Base-by-base conservation (phyloP, 106 monocot species). In the Apostasia shenzhenica region DNA sequence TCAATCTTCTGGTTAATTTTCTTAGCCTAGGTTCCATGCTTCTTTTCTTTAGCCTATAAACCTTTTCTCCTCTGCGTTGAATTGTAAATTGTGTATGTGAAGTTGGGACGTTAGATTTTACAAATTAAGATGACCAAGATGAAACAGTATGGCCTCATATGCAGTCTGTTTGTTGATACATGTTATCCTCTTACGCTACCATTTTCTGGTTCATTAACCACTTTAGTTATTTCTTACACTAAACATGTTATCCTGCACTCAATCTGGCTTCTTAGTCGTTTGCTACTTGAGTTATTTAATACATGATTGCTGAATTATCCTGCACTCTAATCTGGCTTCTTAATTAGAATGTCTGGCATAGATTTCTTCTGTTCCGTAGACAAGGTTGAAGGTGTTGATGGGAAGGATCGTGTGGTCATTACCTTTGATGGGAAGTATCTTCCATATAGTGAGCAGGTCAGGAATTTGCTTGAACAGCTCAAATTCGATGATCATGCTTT, bases 371-470 rank as follows among this genome's bases (percentile, higher is more conserved):
- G 94, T 67, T 90, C 94, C 8, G 90, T 94, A 44, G 86, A 94
- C 67, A 94, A 94, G 76, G 74, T 90, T 55, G 48, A 94, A 79
- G 90, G 90, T 54, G 82, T 75, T 68, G 94, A 94, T 73, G 94
- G 82, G 40, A 94, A 94, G 46, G 86, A 87, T 41, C 90, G 94
- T 60, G 94, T 94, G 5, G 90, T 94, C 54, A 50, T 94, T 68
- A 94, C 94, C 48, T 87, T 94, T 58, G 94, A 94, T 64, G 94
- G 94, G 71, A 94, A 94, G 76, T 94, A 87, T 73, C 76, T 94
- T 71, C 90, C 94, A 42, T 78, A 87, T 63, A 79, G 47, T 49
- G 94, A 94, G 59, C 94, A 94, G 94, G 94, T 84, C 6, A 77
- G 75, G 67, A 3, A 26, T 56, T 41, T 45, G 63, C 47, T 42